phyloP scores from a whole-genome alignment of 164 flowering plant species.

The Piper longum region DNA sequence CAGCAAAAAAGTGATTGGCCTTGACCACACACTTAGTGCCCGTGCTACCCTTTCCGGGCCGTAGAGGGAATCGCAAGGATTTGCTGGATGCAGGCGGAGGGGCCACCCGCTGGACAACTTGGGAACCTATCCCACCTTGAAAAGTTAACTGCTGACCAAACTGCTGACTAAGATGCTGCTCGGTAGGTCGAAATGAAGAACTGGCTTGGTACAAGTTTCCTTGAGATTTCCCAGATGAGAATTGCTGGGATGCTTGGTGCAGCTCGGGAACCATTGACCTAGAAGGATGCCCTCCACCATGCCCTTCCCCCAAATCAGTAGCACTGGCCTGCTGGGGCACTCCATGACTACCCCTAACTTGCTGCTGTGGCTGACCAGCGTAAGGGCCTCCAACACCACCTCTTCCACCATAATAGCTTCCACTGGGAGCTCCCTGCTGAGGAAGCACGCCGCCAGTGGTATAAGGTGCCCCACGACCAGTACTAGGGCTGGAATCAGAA shows the following conservation, averaged over 20 bases:
- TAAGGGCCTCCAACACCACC: slow-evolving; percentile 11
- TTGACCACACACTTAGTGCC: slow-evolving; percentile 87
- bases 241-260: slow-evolving; percentile 59
- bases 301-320: slow-evolving; percentile 27
- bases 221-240: neutral
- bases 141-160: slow-evolving; percentile 16
- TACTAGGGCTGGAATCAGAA: slow-evolving; percentile 18
- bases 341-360: slow-evolving; percentile 13
- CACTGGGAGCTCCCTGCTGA: slow-evolving; percentile 11
- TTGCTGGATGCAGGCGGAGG: slow-evolving; percentile 52
- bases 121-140: slow-evolving; percentile 8
- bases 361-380: slow-evolving; percentile 15
- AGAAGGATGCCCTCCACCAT: slow-evolving; percentile 27
- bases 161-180: slow-evolving; percentile 26
- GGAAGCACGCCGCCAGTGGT: slow-evolving; percentile 3
- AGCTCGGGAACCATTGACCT: slow-evolving; percentile 58
- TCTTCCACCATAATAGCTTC: slow-evolving; percentile 8
- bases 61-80: slow-evolving; percentile 45
- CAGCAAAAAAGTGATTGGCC: slow-evolving; percentile 90
- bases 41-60: slow-evolving; percentile 74
- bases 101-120: slow-evolving; percentile 20
- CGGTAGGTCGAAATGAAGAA: slow-evolving; percentile 7
- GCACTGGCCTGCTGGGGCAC: slow-evolving; percentile 13
- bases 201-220: neutral
- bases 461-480: slow-evolving; percentile 23